Base-by-base conservation (phyloP, 176 grass and related monocot species). In the Phoenix dactylifera region DNA sequence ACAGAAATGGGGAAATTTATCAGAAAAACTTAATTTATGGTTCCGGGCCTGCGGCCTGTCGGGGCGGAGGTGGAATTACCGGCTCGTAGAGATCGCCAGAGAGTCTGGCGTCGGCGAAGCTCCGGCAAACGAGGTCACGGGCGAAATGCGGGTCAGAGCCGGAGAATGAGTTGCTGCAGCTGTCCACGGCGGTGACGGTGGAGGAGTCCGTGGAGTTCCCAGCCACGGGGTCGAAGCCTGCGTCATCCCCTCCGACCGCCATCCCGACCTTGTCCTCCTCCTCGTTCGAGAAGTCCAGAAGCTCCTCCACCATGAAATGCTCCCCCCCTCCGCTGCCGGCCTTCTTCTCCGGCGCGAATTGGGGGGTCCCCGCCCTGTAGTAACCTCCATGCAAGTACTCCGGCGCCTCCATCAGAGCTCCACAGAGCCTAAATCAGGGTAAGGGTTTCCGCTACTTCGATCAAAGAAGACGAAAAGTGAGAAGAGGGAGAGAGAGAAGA, bases 111-210 rank as follows among this genome's bases (percentile, higher is more conserved):
- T 85, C 93, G 39, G 63, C 64, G 1, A 83, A 51, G 32, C 61
- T 53, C 53, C 67, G 49, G 20, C 26, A 48, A 26, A 16, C 48
- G 9, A 59, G 26, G 18, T 54, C 67, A 49, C 79, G 71, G 59
- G 51, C 12, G 58, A 48, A 55, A 72, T 63, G 70, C 59, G 50
- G 50, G 24, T 72, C 70, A 19, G 15, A 6, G 15, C 70, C 59
- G 35, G 87, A 96, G 72, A 88, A 78, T 49, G 84, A 91, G 72
- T 83, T 85, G 81, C 85, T 86, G 72, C 84, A 86, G 84, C 88
- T 89, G 62, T 86, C 84, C 7, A 88, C 70, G 3, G 76, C 88
- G 22, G 85, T 98, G 70, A 98, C 76, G 52, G 81, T 98, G 9
- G 94, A 98, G 10, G 88, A 89, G 39, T 98, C 82, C 4, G 57